Base-by-base conservation (phyloP, 2,329 filamentous ascomycete genomes). In the Alternaria gansuensis region DNA sequence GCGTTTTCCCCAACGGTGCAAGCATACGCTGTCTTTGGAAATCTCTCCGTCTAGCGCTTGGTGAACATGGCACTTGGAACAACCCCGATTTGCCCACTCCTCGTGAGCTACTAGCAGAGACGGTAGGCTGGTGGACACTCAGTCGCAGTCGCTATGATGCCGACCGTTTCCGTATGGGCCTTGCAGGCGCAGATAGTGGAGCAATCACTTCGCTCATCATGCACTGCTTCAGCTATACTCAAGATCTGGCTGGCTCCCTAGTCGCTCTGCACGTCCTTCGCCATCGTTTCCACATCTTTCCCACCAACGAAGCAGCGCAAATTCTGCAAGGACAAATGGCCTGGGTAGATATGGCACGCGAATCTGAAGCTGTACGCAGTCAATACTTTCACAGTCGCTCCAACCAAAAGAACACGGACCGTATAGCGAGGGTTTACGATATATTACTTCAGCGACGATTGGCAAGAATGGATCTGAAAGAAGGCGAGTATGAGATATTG, bases 161-260 rank as follows among this genome's bases (percentile, higher is more conserved):
- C 21, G 54, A 65, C 6, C 70, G 69, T 2, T 77, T 74, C 49
- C 61, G 60, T 1, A 64, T 64, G 11, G 73, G 73, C 2, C 60
- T 76, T 5, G 63, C 67, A 14, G 71, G 57, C 14, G 48, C 54
- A n/a, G 57, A 71, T 14, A 55, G 62, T 11, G 67, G 63, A 11
- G 73, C 71, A 5, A 65, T 76, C 17, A 63, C 57, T 9, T 56
- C 54, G 13, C 54, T 75, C 21, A 65, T 78, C n/a, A 64, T 77
- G 61, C 69, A 75, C 34, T 77, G 74, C 59, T 77, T 78, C 63
- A 72, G 71, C 59, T 74, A 70, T 40, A 65, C 60, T 21, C 62
- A 69, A 28, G 75, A 78, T 53, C 57, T 77, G 1, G 57, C 70
- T 13, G 76, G 75, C n/a, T 69, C 71, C 5, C 70, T 78, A 8